Conservation (phyloP, 768 basidiomycete genomes). For the Tremella fuciformis region DNA sequence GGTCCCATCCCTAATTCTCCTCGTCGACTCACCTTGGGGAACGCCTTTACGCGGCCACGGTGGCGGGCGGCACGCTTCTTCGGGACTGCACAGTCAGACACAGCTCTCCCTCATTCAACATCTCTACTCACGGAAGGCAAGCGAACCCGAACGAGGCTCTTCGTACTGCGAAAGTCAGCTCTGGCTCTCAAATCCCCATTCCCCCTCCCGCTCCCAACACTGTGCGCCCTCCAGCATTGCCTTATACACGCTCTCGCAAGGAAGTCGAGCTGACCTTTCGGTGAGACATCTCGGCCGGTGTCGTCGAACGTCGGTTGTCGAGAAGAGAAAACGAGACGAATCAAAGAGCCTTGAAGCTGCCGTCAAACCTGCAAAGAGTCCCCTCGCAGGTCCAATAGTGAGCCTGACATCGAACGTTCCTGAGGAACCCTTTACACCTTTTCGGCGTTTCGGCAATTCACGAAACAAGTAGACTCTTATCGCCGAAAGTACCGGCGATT, state of each 20-base stretch:
- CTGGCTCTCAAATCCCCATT: not conserved
- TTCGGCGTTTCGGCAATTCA: no score
- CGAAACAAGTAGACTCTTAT: no score
- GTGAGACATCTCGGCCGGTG: conserved; percentile 40
- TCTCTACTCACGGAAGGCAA: conserved; percentile 55
- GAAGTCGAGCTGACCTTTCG: conserved; percentile 28
- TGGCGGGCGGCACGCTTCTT: conserved; percentile 95
- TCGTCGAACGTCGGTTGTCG: no score
- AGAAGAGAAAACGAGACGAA: no score
- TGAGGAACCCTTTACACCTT: no score
- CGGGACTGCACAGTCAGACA: conserved; percentile 64
- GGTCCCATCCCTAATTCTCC: not conserved
- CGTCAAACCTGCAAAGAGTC: no score
- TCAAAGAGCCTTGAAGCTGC: no score
- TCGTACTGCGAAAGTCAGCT: conserved; percentile 65
- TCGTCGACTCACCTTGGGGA: conserved; percentile 77
- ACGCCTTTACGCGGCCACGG: conserved; percentile 98
- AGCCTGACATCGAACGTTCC: no score
- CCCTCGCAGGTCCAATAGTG: no score
- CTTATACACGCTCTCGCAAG: not conserved
- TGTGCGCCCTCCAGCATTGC: not conserved
- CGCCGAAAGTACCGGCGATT: no score
- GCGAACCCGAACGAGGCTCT: conserved; percentile 96
- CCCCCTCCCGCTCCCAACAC: not conserved
- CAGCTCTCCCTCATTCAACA: not conserved